Base-by-base conservation (phyloP, 2,329 filamentous ascomycete genomes). In the Beauveria australis region DNA sequence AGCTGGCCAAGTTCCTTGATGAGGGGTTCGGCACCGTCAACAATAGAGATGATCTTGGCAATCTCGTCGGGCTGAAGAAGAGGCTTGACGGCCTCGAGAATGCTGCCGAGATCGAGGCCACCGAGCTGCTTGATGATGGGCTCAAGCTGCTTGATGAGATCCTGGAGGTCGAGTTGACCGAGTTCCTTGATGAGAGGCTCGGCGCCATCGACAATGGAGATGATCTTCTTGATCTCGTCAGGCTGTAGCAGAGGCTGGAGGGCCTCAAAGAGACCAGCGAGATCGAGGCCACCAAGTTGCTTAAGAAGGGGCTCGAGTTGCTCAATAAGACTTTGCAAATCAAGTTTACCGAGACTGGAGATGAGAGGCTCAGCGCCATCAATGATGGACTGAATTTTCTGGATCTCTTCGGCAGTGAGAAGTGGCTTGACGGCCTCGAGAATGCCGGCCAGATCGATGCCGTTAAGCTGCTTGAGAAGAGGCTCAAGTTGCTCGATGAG, bases 401-500 rank as follows among this genome's bases (percentile, higher is more conserved):
- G 61, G 22, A 72, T 66, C 0, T 67, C 64, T 10, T 71, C 69
- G 7, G 69, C 64, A 12, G 61, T 66, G 10, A 72, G 64, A 8
- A 72, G 63, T 7, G 70, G 68, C 22, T 67, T 62, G 3, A 72
- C 24, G 1, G 64, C 67, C 19, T 69, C 61, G 3, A 75, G 62
- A 1, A 75, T 65, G 3, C 69, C 68, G 26, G 69, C 61, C 1
- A 75, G 63, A 37, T 75, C 73, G 24, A 75, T 62, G 1, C 70
- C 64, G 1, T 37, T 30, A 3, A 72, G 49, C 3, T 67, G 66
- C 9, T 66, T 64, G 3, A 76, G 63, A 16, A 76, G 66, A 3
- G 71, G 70, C 9, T 72, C 62, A 6, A 74, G 67, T 49, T 75
- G 72, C 1, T 67, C 66, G 1, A 77, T 56, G 14, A 77, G 69